Base-by-base conservation (phyloP, 2,329 filamentous ascomycete species). In the Sphaerulina musiva region DNA sequence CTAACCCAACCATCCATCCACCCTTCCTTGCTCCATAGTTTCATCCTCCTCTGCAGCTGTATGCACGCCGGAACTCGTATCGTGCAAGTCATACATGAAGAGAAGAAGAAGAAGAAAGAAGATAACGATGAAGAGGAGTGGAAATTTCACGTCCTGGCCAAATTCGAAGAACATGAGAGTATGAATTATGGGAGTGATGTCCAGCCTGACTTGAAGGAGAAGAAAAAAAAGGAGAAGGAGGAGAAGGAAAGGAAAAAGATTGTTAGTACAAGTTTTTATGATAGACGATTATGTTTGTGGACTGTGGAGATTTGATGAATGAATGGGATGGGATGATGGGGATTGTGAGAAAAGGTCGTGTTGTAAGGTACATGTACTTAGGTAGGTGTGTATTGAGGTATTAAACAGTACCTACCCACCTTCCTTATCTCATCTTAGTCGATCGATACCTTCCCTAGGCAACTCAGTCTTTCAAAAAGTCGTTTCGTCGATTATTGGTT, bases 121-220 rank as follows among this genome's bases (percentile, higher is more conserved):
- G n/a, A n/a, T n/a, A n/a, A n/a, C n/a, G 63, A 51, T 8, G 56
- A 71, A 1, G 55, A 72, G 52, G 56, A 72, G 53, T 89, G 85
- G 80, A 66, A 65, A 1, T 84, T 93, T 54, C 74, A 79, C 42
- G 76, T 92, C 1, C 61, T 91, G 45, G 84, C 80, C 0, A 80
- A 78, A 49, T 95, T 95, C 65, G 86, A 89, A 62, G 87, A 92
- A 67, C 90, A 96, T 68, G 77, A 87, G 72, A 95, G 89, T 69
- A 95, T 96, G 89, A 95, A 95, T 65, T 97, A 97, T 69, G 91
- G 86, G 6, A 88, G 86, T 63, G 90, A 91, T 70, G 80, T 83
- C 55, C 77, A 80, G 60, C 77, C 77, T 1, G 64, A 61, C 4
- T n/a, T 7, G n/a, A n/a, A n/a, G n/a, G n/a, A n/a, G n/a, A n/a